Evolutionary conservation across 257 asterid species (phyloP).

Genomic region (Lithospermum erythrorhizon): DNA sequence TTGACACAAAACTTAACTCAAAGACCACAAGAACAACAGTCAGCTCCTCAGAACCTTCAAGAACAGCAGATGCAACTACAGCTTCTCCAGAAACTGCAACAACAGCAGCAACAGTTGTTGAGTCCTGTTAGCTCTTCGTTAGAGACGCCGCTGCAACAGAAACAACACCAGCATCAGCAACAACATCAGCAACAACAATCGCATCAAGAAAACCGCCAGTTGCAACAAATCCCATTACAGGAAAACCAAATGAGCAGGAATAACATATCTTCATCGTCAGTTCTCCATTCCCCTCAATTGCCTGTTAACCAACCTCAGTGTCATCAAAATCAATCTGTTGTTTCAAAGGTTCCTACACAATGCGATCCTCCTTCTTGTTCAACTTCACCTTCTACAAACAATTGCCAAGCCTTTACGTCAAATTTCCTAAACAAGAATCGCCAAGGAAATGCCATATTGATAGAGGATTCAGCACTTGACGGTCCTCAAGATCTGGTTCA

Average conservation of each 20-base stretch:
- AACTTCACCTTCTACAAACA: conserved; percentile 64
- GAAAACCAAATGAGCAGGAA: conserved; percentile 39
- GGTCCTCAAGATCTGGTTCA: conserved; percentile 44
- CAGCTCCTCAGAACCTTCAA: conserved; percentile 38
- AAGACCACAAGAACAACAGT: conserved; percentile 42
- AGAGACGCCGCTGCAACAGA: conserved; percentile 47
- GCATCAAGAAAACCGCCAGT: conserved; percentile 41
- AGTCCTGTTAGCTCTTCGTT: conserved; percentile 31
- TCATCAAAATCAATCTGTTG: conserved; percentile 43
- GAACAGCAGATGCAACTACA: conserved; percentile 78
- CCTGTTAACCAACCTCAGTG: conserved; percentile 50
- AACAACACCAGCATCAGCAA: conserved; percentile 26
- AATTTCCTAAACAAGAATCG: conserved; percentile 51
- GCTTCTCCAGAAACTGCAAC: conserved; percentile 59
- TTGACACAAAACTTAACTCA: conserved; percentile 46
- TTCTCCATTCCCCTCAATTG: conserved; percentile 44
- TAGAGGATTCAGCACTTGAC: conserved; percentile 36
- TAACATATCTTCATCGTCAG: conserved; percentile 39
- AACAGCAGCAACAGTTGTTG: conserved; percentile 35
- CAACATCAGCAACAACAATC: conserved; percentile 43
- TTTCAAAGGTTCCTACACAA: conserved; percentile 34
- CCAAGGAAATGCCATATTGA: conserved; percentile 28
- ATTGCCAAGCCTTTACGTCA: conserved; percentile 36
- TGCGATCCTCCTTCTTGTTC: conserved; percentile 68
- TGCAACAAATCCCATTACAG: conserved; percentile 29